A percentile compares a stretch with the other conserved stretches of the same genome.
Evolutionary conservation across 83 land plant genomes (phyloP).

Genomic region (Thuja plicata): DNA sequence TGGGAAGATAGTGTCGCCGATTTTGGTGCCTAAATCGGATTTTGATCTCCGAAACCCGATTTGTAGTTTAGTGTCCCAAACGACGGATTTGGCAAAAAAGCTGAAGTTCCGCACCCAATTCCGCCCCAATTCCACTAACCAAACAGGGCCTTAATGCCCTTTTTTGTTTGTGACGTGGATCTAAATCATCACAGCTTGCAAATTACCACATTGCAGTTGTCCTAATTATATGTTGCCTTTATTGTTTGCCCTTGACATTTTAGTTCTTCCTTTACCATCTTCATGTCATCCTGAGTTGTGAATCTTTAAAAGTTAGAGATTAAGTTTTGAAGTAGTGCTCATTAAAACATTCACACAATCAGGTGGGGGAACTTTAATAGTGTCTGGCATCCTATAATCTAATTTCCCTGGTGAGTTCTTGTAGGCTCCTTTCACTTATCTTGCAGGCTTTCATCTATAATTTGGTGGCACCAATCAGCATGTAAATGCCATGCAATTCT

Average conservation of each 20-base stretch:
- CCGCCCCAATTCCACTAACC: too few species aligned
- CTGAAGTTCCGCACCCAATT: too few species aligned
- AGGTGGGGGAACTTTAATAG: background rate
- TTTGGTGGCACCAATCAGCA: background rate
- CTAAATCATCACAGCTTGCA: background rate
- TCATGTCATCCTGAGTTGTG: background rate
- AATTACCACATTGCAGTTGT: background rate
- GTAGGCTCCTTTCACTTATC: background rate
- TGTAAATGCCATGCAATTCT: background rate
- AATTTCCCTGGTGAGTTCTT: background rate
- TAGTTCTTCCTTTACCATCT: background rate
- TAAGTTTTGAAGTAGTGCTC: background rate
- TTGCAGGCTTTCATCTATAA: background rate
- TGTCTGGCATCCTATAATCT: background rate
- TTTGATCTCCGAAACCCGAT: too few species aligned
- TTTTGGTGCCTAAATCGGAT: too few species aligned
- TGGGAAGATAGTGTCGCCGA: too few species aligned
- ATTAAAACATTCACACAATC: background rate
- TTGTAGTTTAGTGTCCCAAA: too few species aligned
- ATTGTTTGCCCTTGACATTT: background rate
- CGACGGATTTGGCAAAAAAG: too few species aligned
- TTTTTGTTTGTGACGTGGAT: background rate
- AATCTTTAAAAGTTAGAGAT: background rate
- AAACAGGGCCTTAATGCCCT: too few species aligned
- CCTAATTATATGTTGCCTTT: background rate